These are phyloP conservation scores for Cicer pinnatifidum DNA, from an alignment of 306 rosid species.

Conservation along the genomic window DNA sequence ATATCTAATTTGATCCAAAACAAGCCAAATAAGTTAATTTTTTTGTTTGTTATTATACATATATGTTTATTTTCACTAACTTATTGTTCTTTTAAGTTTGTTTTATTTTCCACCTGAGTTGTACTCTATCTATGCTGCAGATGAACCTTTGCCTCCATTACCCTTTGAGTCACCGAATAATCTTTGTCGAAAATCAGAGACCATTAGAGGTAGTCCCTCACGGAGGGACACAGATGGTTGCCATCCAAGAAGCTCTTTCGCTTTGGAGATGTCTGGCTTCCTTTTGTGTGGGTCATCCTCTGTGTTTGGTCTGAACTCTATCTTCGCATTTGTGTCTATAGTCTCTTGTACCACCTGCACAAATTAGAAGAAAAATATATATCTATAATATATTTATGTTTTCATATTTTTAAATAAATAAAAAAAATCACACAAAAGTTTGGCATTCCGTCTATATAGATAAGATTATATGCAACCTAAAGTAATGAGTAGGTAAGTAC, in stretches of 20 bases:
- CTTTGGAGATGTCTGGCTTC: slow-evolving; percentile 89
- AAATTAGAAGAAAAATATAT: not conserved
- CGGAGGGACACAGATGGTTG: slow-evolving; percentile 85
- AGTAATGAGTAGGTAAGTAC: slow-evolving; percentile 39
- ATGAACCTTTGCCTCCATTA: slow-evolving; percentile 7
- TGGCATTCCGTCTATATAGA: too few relatives aligned
- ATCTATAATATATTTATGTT: too few relatives aligned
- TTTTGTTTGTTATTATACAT: not conserved
- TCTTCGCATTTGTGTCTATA: slow-evolving; percentile 80
- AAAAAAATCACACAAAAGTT: too few relatives aligned
- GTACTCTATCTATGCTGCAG: slow-evolving; percentile 39
- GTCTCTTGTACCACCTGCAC: slow-evolving; percentile 88
- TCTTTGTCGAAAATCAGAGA: slow-evolving; percentile 75
- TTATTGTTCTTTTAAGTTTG: not conserved
- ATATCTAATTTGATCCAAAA: slow-evolving; percentile 34
- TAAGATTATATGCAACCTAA: too few relatives aligned
- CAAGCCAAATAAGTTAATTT: slow-evolving; percentile 8
- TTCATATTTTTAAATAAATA: too few relatives aligned
- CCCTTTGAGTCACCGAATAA: slow-evolving; percentile 66
- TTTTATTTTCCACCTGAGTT: not conserved
- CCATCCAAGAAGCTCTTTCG: slow-evolving; percentile 91
- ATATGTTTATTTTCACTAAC: slow-evolving; percentile 27
- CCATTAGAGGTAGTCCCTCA: slow-evolving; percentile 90
- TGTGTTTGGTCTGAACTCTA: slow-evolving; percentile 90
- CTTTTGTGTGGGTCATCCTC: slow-evolving; percentile 98